Evolutionary conservation across 805 yeast species (phyloP), one percentile per base, ranked within the genome.

Genomic region (Ogataea paraovalis): DNA sequence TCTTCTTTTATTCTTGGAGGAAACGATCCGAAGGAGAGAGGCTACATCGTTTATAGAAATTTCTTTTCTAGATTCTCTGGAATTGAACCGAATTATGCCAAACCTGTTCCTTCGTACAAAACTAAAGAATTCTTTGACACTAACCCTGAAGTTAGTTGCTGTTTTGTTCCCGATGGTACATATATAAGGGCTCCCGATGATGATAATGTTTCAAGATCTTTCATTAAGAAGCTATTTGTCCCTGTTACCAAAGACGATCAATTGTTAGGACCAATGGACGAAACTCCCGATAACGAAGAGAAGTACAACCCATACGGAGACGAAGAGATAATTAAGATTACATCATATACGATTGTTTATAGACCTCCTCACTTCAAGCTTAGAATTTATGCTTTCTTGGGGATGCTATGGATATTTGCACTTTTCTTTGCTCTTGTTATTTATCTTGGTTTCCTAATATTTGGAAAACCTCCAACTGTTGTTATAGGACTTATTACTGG

Each of bases 101-200:
- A 65, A 9, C 94, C 94, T 8, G 78, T 78, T 22, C 69, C 82
- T 1, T 64, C 69, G 2, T 56, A 57, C 2, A 78, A 75, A 42
- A 82, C 85, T 0, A 44, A 50, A 2, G 61, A 59, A 10, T 64
- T 71, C 2, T 82, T 83, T 55, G 58, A 63, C 10, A 67, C 67
- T 3, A 65, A 78, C 47, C 67, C 73, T 0, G 53, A 60, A 1
- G 64, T 73, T 0, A 68, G 68, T 33, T 81, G 85, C 0, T 81
- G 79, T 42, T 85, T 85, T 60, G 80, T 87, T 7, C 91, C 91
- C 0, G 85, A 87, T 63, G 99, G 99, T 3, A 70, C 72, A 41
- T 85, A 79, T 58, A 80, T 91, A 30, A 79, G 98, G 47, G 99
- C 90, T 1, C 99, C 99, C 0, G 84, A 80, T 49, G 78, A 78